These are phyloP conservation scores for Pyrenopolyporus hunteri DNA, from an alignment of 495 filamentous ascomycete species.

Conservation along the genomic window DNA sequence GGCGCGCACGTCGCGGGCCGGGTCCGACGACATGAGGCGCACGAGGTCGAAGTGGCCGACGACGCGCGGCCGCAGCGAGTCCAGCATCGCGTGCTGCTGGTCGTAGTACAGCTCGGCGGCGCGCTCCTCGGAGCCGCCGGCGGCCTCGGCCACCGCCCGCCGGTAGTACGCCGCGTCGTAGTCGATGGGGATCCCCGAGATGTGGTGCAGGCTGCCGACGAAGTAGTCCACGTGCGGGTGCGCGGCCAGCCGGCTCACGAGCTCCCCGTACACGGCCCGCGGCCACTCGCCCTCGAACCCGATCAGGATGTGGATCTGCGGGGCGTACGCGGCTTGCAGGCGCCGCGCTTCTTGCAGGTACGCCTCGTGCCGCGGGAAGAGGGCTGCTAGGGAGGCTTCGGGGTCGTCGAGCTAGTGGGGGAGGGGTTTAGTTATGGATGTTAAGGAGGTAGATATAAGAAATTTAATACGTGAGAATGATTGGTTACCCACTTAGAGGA, in stretches of 20 bases:
- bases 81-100: slow-evolving; percentile 80
- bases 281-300: slow-evolving; percentile 96
- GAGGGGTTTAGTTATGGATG: slow-evolving; percentile 15
- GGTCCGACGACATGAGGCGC: slow-evolving; percentile 73
- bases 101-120: slow-evolving; percentile 87
- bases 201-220: slow-evolving; percentile 90
- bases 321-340: slow-evolving; percentile 71
- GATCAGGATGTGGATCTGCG: slow-evolving; percentile 78
- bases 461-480: no score
- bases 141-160: slow-evolving; percentile 50
- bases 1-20: slow-evolving; percentile 60
- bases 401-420: slow-evolving; percentile 44
- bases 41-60: slow-evolving; percentile 96
- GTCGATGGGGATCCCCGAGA: slow-evolving; percentile 85
- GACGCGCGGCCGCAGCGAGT: slow-evolving; percentile 72
- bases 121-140: slow-evolving; percentile 63
- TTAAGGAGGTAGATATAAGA: neutral
- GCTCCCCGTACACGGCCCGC: slow-evolving; percentile 63
- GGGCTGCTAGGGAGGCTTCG: slow-evolving; percentile 45
- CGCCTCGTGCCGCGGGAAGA: slow-evolving; percentile 65
- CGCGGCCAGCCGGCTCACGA: slow-evolving; percentile 64
- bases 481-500: no score
- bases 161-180: slow-evolving; percentile 73
- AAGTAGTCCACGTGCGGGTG: slow-evolving; percentile 80
- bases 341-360: slow-evolving; percentile 74